Base-by-base conservation (phyloP, 2,329 filamentous ascomycete genomes). In the Graphiopsis chlorocephala region DNA sequence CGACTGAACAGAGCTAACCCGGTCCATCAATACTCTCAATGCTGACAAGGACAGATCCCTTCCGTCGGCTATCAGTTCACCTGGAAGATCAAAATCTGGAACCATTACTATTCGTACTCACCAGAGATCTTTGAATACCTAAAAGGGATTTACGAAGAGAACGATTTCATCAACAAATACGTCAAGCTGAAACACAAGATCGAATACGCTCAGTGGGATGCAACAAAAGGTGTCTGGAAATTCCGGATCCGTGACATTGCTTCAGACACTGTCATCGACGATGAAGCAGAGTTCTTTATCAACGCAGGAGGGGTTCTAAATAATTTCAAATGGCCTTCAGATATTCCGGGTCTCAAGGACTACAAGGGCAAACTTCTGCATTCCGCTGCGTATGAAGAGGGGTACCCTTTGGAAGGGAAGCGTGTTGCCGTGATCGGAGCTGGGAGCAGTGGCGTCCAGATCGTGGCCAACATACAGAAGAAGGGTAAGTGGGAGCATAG, bases 121-220 rank as follows among this genome's bases (percentile, higher is more conserved):
- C 76, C 78, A 1, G 81, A 84, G 70, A 84, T 85, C 14, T 80
- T 79, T 74, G 70, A 74, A 20, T 84, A 84, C 64, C 75, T 83
- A 65, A 81, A 83, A 67, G 72, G 71, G 1, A 78, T 83, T 31
- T 80, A 78, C 20, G 68, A 76, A 11, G 78, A 80, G 60, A 78
- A 80, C 63, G 75, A 78, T 42, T 80, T 82, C 66, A 77, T 79
- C 65, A 74, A 76, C 67, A 80, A 80, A 67, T 79, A 81, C 64
- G 63, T 84, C 72, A 81, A 81, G 67, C 68, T 83, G 31, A 77
- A 77, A 29, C 80, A 80, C 67, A 76, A 80, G 55, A 77, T 84
- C 26, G 72, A 78, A 25, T 74, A 76, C 20, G 81, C 78, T 0
- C 72, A 70, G 6, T 84, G 82, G 82, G 74, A 81, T 64, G 75